Base-by-base conservation (phyloP, 208 protist genomes). In the Trypanosoma rangeli region DNA sequence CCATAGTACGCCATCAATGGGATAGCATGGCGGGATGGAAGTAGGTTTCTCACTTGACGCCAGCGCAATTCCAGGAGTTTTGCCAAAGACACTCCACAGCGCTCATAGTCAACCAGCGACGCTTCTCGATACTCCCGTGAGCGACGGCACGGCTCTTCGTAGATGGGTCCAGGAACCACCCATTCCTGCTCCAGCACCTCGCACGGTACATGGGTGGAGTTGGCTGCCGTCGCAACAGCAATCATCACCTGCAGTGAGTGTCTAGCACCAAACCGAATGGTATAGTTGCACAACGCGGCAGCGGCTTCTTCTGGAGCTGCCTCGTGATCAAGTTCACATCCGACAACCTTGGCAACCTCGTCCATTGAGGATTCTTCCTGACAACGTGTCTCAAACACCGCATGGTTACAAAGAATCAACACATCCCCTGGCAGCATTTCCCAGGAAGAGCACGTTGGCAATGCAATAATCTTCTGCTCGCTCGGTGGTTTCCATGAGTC, bases 231-330 rank as follows among this genome's bases (percentile, higher is more conserved):
- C 0, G 89, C 82, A 5, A 91, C 76, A 1, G 83, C 86, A 7
- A 95, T 84, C 77, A 90, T 81, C 29, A 85, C 90, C 73, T 93
- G 85, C 57, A 95, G 58, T 29, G 85, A 86, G 68, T 92, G 85
- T 48, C 72, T 53, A 0, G 90, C 77, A 22, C 90, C 90, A 37
- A 89, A 92, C 20, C 84, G 87, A 12, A 93, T 60, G 26, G 90
- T 83, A 42, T 88, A 91, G 65, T 95, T 87, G 65, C 90, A 95
- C 18, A 95, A 49, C 8, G 80, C 76, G 5, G 78, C 83, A 1
- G 90, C 90, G 28, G 82, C 80, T 39, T 77, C 70, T 74, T 92
- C 84, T 0, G 85, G 76, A 9, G 80, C 52, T 3, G 53, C 18
- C 0, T 75, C 79, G 10, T 56, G 29, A 24, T 81, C 60, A 37